Conservation (phyloP, 2,329 filamentous ascomycete genomes). For the Parastagonospora avenae region DNA sequence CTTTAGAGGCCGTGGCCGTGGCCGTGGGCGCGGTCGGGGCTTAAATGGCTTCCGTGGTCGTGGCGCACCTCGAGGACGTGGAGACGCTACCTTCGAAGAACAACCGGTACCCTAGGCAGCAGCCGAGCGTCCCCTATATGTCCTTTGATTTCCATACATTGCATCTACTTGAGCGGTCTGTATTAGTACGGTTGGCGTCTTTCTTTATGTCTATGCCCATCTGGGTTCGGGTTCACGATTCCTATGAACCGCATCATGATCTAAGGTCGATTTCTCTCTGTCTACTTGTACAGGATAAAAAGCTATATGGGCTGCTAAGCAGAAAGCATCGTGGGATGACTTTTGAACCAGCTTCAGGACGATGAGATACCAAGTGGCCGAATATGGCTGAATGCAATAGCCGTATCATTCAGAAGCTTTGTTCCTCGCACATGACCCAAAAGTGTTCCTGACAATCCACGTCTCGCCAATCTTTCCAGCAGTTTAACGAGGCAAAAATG, state of each 20-base stretch:
- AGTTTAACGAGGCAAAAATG: no score
- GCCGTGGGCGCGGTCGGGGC: conserved; percentile 65
- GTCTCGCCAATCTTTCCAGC: no score
- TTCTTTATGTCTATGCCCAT: background rate
- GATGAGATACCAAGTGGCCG: no score
- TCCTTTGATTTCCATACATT: conserved; percentile 5
- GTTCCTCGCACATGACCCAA: no score
- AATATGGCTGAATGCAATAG: no score
- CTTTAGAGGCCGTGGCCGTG: conserved; percentile 79
- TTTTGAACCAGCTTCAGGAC: no score
- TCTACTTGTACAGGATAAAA: conserved; percentile 2
- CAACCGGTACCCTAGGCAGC: conserved; percentile 25
- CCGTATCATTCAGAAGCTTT: no score
- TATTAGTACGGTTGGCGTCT: conserved; percentile 14
- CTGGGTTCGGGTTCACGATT: background rate
- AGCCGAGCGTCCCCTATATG: background rate
- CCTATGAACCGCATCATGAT: background rate
- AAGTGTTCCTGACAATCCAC: no score
- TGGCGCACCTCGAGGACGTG: conserved; percentile 42
- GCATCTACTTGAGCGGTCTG: conserved; percentile 20
- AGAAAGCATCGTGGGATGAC: no score
- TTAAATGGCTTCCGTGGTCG: conserved; percentile 51
- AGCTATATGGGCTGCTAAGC: background rate
- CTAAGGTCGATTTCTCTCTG: background rate
- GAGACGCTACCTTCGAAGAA: conserved; percentile 31